Evolutionary conservation across 176 grass and related monocot species (phyloP).

Genomic region (Carex scoparia): DNA sequence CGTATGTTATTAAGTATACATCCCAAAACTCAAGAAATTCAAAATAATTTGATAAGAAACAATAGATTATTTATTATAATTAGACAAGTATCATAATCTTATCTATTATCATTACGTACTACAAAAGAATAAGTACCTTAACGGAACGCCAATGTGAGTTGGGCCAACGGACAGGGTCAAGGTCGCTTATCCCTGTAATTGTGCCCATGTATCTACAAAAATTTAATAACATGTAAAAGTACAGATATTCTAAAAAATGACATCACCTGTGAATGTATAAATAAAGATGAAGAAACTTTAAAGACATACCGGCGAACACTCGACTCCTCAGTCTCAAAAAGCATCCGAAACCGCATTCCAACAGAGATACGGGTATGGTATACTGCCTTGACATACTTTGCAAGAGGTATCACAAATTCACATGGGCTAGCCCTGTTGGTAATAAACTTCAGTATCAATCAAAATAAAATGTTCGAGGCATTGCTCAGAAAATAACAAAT

Average conservation of each 20-base stretch:
- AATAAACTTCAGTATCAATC: conserved; percentile 14
- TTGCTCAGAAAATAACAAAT: not conserved
- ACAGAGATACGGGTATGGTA: conserved; percentile 98
- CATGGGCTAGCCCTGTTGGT: conserved; percentile 84
- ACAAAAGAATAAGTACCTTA: conserved; percentile 45
- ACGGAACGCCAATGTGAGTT: conserved; percentile 99
- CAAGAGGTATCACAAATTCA: conserved; percentile 91
- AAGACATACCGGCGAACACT: conserved; percentile 73
- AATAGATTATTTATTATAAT: not conserved
- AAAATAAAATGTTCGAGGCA: not conserved
- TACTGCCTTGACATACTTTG: conserved; percentile 90
- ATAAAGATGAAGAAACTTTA: not conserved
- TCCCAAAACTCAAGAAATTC: not conserved
- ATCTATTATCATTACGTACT: not conserved
- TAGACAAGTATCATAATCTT: not conserved
- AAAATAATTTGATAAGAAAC: not conserved
- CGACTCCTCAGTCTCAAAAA: conserved; percentile 98
- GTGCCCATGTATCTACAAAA: conserved; percentile 93
- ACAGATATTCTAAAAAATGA: not conserved
- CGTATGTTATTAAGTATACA: conserved; percentile 5
- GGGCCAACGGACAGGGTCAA: conserved; percentile 79
- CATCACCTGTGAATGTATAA: not conserved
- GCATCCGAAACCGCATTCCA: conserved; percentile 98
- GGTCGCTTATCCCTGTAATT: conserved; percentile 94
- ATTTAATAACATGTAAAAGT: conserved; percentile 18